Base-by-base conservation (phyloP, 139 green algal genomes). In the Chlamydomonas sp. region DNA sequence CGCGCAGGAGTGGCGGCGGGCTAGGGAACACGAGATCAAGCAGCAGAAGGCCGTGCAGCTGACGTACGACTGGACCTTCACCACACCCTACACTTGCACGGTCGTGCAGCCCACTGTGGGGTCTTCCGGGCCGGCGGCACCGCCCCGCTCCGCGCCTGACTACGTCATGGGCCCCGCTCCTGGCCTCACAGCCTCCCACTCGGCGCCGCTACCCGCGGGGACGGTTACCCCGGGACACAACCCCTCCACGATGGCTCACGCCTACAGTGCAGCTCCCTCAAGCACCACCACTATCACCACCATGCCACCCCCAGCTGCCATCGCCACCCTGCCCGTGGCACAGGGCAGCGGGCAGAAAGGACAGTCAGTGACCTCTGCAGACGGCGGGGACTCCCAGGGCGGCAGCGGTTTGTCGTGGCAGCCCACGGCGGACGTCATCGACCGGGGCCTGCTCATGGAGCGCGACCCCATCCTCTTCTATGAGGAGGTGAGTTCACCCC, bases 51-150 rank as follows among this genome's bases (percentile, higher is more conserved):
- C 94, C 10, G 82, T 94, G 14, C 81, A 91, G 2, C 88, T 97
- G 67, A 86, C 95, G 14, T 98, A 98, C 90, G 97, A 99, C 88
- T 99, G 97, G 96, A 98, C 96, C 15, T 98, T 94, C 92, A 99
- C 96, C 14, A 97, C 96, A 20, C 87, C 92, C 4, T 98, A 98
- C 77, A 68, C 62, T 0, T 96, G 96, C 77, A 94, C 71, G 14
- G 20, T 95, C 18, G 79, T 59, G 17, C 60, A 10, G 5, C 8
- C 63, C 18, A 8, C 85, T 74, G 78, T 79, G 64, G 57, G 66
- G 62, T 58, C 17, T 72, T 63, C 2, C 68, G 9, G 8, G 78
- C 86, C 8, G 79, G 58, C 2, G 78, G 72, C 14, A 58, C 17
- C 16, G 5, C 4, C 63, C 8, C 4, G 66, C 12, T 64, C 66